phyloP scores from a whole-genome alignment of 768 basidiomycete species.

The Boletus rubroflammeus region DNA sequence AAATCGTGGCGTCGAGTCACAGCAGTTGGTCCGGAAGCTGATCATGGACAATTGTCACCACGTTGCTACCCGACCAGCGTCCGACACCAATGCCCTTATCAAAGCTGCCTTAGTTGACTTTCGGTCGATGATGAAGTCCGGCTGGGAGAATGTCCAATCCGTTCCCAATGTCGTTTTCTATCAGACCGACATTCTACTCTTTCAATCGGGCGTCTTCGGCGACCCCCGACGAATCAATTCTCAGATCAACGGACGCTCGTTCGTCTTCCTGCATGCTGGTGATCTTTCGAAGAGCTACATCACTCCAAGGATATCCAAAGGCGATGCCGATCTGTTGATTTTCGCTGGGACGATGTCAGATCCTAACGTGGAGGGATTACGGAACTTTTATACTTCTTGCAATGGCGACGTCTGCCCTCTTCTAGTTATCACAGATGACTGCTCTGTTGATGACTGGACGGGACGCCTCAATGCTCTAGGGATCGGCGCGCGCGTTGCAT shows the following conservation, averaged over 20 bases:
- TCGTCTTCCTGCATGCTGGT: conserved; percentile 20
- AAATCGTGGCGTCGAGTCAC: conserved; percentile 20
- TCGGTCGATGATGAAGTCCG: conserved; percentile 24
- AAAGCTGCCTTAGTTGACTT: conserved; percentile 27
- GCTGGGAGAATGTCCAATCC: conserved; percentile 23
- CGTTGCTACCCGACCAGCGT: conserved; percentile 12
- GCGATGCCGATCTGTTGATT: conserved; percentile 24
- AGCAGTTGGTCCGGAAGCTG: conserved; percentile 18
- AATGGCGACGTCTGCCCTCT: conserved; percentile 26
- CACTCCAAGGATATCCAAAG: conserved; percentile 18
- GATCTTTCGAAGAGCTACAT: conserved; percentile 15
- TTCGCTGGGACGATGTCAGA: conserved; percentile 15
- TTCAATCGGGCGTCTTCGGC: conserved; percentile 14
- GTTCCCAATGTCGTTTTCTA: conserved; percentile 18
- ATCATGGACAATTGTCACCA: conserved; percentile 19
- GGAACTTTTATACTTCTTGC: conserved; percentile 15
- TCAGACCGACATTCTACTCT: conserved; percentile 14
- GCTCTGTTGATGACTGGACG: conserved; percentile 10
- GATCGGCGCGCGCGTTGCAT: conserved; percentile 13
- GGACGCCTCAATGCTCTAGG: conserved; percentile 5
- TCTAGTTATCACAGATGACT: conserved; percentile 17
- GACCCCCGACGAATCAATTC: conserved; percentile 15
- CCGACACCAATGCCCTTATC: conserved; percentile 20
- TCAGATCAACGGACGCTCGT: conserved; percentile 23
- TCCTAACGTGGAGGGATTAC: conserved; percentile 8